Conservation (phyloP, 2,329 filamentous ascomycete species). For the Xylaria sp. region DNA sequence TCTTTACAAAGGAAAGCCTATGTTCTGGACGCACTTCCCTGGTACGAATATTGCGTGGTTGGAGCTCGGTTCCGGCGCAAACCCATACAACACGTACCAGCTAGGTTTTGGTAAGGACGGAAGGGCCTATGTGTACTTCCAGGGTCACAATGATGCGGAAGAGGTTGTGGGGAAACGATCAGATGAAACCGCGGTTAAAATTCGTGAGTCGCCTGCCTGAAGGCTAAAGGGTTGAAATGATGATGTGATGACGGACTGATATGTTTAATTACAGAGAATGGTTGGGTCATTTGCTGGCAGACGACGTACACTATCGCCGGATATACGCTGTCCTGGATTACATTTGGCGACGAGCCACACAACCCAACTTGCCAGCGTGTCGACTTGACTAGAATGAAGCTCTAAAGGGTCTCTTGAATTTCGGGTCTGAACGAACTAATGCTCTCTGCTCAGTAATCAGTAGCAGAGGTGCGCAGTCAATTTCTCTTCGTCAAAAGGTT, state of each 20-base stretch:
- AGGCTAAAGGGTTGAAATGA: neutral
- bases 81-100: conserved; percentile 9
- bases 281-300: conserved; percentile 20
- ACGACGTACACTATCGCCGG: conserved; percentile 14
- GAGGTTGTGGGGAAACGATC: conserved; percentile 4
- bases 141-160: conserved; percentile 10
- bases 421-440: neutral
- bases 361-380: conserved; percentile 18
- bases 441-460: neutral
- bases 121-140: conserved; percentile 9
- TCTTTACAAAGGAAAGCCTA: conserved; percentile 16
- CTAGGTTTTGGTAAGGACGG: conserved; percentile 7
- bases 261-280: conserved; percentile 10
- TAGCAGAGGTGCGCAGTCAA: too few species aligned
- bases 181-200: conserved; percentile 7
- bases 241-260: conserved; percentile 9
- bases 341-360: conserved; percentile 13
- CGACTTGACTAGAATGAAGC: conserved; percentile 15
- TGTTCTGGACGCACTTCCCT: conserved; percentile 21
- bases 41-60: conserved; percentile 14
- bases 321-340: conserved; percentile 20
- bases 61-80: conserved; percentile 14
- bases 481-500: too few species aligned
- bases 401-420: neutral
- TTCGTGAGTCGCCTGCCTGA: conserved; percentile 17